Evolutionary conservation across 345 rosid species (phyloP), one percentile per base, ranked within the genome.

Genomic region (Cardamine resedifolia): DNA sequence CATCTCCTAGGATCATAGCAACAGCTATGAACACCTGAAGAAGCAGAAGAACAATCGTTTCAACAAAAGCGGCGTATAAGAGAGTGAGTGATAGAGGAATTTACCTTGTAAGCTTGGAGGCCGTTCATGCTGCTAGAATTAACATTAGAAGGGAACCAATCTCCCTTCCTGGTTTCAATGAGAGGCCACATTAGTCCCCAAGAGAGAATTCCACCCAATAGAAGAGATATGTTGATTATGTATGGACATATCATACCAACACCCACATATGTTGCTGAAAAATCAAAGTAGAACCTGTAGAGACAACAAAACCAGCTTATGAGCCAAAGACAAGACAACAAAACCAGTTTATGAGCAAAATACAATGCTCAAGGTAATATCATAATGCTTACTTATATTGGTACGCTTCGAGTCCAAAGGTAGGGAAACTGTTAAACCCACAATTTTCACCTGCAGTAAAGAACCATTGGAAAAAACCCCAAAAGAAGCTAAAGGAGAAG

Each of bases 221-320:
- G 86, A 76, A 92, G 74, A 51, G 98, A 92, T 9, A 87, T 68
- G 65, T 90, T 92, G 31, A 92, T 91, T 77, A 92, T 87, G 74
- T 88, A 85, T 23, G 98, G 97, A 68, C 97, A 92, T 10, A 92
- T 90, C 96, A 92, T 87, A 16, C 98, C 98, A 28, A 88, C 97
- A 9, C 98, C 98, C 19, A 93, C 87, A 58, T 93, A 92, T 19
- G 97, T 92, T 15, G 93, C 69, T 45, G 97, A 92, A 75, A 92
- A 90, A 77, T 92, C 98, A 68, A 92, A 92, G 85, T 81, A 88
- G 76, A 92, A 92, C 86, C 96, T 92, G 82, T 5, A 1, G 20
- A 44, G n/a, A 5, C 31, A 61, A 30, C 12, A 2, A 45, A 4
- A 49, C 4, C 4, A 24, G 20, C 11, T 52, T 18, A 50, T 60